Percentiles rank a stretch among this genome's conserved stretches.
phyloP scores from a whole-genome alignment of 2,329 filamentous ascomycete species.

The Chrysosporium queenslandicum region DNA sequence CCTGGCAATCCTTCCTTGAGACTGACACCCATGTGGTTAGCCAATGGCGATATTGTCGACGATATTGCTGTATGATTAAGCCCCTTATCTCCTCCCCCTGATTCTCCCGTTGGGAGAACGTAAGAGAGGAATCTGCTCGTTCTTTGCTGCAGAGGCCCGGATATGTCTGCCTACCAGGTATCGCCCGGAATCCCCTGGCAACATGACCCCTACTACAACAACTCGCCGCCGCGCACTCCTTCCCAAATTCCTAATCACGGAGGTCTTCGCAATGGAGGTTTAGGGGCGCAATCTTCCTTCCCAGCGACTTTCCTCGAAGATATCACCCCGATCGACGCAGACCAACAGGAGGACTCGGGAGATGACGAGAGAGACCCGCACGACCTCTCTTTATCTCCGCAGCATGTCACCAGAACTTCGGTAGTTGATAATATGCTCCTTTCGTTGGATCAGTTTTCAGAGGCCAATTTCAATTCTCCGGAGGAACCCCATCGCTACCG shows the following conservation, averaged over 20 bases:
- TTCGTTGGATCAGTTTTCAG: conserved; percentile 69
- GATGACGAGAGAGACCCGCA: conserved; percentile 32
- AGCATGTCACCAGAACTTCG: conserved; percentile 72
- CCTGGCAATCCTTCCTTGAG: neutral
- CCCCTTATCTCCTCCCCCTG: neutral
- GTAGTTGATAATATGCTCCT: conserved; percentile 93
- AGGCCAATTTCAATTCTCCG: conserved; percentile 5
- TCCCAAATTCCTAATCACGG: conserved; percentile 29
- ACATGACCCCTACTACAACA: conserved; percentile 17
- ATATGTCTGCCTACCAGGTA: conserved; percentile 9
- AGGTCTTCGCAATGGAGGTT: conserved; percentile 13
- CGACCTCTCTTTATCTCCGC: conserved; percentile 22
- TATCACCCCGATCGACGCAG: conserved; percentile 26
- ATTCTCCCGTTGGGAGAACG: neutral
- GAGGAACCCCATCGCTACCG: conserved; percentile 24
- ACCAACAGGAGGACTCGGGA: conserved; percentile 25
- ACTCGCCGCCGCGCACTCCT: conserved; percentile 35
- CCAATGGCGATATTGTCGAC: conserved; percentile 5
- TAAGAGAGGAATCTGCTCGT: neutral
- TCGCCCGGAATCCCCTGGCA: conserved; percentile 12
- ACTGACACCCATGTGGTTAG: neutral
- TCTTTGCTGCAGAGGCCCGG: neutral
- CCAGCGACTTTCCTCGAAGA: conserved; percentile 36
- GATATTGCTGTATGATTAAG: neutral
- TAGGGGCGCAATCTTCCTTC: conserved; percentile 24